Percentiles rank a stretch among this genome's conserved stretches.
phyloP scores from a whole-genome alignment of 345 rosid genomes.

The Rhizophora mangle region DNA sequence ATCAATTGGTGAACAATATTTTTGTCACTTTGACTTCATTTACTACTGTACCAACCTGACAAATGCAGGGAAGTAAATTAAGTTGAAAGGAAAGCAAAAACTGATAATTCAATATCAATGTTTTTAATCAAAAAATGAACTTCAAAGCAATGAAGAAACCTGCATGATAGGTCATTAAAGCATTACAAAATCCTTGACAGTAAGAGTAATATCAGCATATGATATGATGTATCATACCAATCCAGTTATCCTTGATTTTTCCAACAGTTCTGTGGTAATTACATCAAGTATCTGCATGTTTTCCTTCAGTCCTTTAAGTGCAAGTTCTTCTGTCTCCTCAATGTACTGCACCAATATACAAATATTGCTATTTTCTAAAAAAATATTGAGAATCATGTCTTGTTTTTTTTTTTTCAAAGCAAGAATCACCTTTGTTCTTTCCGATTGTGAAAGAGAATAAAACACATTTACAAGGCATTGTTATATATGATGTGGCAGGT shows the following conservation, averaged over 20 bases:
- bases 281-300: constrained; percentile 73
- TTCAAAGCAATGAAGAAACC: neutral
- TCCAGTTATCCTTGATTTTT: constrained; percentile 86
- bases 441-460: no score
- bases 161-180: neutral
- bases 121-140: neutral
- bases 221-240: constrained; percentile 47
- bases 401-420: no score
- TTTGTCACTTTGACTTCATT: no score
- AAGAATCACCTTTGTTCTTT: neutral
- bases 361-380: neutral
- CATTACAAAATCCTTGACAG: constrained; percentile 2
- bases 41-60: no score
- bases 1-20: no score
- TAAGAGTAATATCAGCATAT: neutral
- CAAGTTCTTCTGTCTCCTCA: constrained; percentile 93
- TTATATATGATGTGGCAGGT: neutral
- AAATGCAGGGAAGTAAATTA: no score
- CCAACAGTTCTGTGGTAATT: constrained; percentile 63
- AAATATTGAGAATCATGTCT: neutral
- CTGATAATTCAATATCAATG: no score
- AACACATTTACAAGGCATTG: neutral
- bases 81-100: no score
- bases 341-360: constrained; percentile 62
- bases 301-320: constrained; percentile 66